A percentile compares a stretch with the other conserved stretches of the same genome.
phyloP scores from a whole-genome alignment of 2,329 filamentous ascomycete genomes.

The Biscogniauxia marginata region DNA sequence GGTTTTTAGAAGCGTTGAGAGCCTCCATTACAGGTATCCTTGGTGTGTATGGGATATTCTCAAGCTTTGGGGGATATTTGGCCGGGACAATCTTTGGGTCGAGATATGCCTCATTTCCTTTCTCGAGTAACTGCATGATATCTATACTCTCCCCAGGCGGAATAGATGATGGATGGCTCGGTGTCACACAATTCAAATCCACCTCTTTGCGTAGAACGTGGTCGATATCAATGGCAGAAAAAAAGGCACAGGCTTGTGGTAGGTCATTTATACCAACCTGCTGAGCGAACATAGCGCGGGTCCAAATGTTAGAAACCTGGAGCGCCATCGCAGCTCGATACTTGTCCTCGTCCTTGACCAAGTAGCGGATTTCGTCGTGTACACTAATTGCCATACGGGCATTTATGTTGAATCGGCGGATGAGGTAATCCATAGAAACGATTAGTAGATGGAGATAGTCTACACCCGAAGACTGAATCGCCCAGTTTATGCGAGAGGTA shows the following conservation, averaged over 20 bases:
- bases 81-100: slow-evolving; percentile 63
- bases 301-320: slow-evolving; percentile 94
- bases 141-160: slow-evolving; percentile 84
- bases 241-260: slow-evolving; percentile 91
- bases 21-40: slow-evolving; percentile 78
- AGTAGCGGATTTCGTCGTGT: slow-evolving; percentile 94
- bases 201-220: slow-evolving; percentile 96
- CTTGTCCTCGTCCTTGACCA: slow-evolving; percentile 80
- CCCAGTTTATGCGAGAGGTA: slow-evolving; percentile 97
- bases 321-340: slow-evolving; percentile 90
- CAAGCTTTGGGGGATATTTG: slow-evolving; percentile 52
- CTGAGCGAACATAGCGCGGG: slow-evolving; percentile 93
- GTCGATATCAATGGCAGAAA: slow-evolving; percentile 93
- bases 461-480: slow-evolving; percentile 94
- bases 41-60: slow-evolving; percentile 65
- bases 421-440: slow-evolving; percentile 90
- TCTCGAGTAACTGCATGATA: slow-evolving; percentile 73
- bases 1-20: slow-evolving; percentile 50
- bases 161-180: slow-evolving; percentile 76
- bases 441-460: slow-evolving; percentile 96
- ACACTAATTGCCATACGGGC: slow-evolving; percentile 90
- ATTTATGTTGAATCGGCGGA: slow-evolving; percentile 77
- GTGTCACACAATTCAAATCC: slow-evolving; percentile 95
- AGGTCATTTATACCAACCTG: slow-evolving; percentile 95
- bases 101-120: slow-evolving; percentile 66